Percentiles rank a stretch among this genome's conserved stretches.
Evolutionary conservation across 2,329 filamentous ascomycete genomes (phyloP).

Genomic region (Colletotrichum echinochloae): DNA sequence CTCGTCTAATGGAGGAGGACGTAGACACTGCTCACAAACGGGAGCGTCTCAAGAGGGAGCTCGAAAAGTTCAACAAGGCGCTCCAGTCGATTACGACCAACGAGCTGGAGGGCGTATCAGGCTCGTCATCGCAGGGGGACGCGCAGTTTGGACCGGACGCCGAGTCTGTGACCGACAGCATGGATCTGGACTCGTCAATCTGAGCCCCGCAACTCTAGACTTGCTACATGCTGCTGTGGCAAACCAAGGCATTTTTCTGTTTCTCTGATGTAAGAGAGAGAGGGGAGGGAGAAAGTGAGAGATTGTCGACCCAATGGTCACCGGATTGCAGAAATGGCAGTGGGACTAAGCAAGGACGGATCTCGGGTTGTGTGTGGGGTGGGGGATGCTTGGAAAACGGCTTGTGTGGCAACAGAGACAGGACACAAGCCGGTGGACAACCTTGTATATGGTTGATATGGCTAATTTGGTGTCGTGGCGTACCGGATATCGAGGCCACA

Average conservation of each 20-base stretch:
- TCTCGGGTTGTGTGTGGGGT: background rate
- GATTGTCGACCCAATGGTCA: background rate
- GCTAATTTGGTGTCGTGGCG: conserved; percentile 13
- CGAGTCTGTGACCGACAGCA: conserved; percentile 28
- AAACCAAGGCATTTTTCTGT: background rate
- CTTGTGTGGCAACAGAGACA: background rate
- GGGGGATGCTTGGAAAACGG: background rate
- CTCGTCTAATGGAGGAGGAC: conserved; percentile 63
- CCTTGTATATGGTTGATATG: background rate
- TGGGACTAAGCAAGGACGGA: background rate
- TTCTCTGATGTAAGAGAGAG: background rate
- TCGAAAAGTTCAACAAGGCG: conserved; percentile 60
- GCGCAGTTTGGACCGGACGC: conserved; percentile 13
- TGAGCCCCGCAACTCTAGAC: background rate
- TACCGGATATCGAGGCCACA: conserved; percentile 4
- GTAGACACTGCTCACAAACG: conserved; percentile 55
- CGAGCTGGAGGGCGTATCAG: conserved; percentile 50
- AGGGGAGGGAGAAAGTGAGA: background rate
- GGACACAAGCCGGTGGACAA: conserved; percentile 2
- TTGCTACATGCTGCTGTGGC: background rate
- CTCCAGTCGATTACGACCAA: conserved; percentile 62
- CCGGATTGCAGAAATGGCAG: background rate
- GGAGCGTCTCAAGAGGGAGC: conserved; percentile 56
- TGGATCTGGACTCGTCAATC: conserved; percentile 26
- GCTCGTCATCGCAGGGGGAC: conserved; percentile 19